Evolutionary conservation across 495 filamentous ascomycete species (phyloP).

Genomic region (Neurospora africana): DNA sequence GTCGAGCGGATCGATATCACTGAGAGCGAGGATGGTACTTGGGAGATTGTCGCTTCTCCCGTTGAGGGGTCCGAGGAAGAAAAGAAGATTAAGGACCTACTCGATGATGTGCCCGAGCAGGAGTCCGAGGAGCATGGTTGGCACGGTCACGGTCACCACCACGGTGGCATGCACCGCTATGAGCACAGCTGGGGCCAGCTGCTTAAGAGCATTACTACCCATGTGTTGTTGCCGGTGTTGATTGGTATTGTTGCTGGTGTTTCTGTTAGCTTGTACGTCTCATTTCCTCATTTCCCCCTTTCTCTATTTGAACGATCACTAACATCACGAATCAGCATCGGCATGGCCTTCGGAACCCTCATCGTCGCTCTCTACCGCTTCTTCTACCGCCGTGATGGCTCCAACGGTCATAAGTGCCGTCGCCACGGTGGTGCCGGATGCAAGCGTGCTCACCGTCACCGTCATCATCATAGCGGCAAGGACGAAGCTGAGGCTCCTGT

Average conservation of each 20-base stretch:
- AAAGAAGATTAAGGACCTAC: neutral
- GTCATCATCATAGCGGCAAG: constrained; percentile 19
- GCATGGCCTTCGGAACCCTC: constrained; percentile 41
- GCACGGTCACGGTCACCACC: constrained; percentile 14
- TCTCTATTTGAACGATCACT: neutral
- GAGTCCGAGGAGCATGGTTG: neutral
- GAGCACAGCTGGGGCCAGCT: constrained; percentile 31
- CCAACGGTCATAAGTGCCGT: constrained; percentile 17
- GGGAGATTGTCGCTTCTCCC: neutral
- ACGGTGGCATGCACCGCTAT: constrained; percentile 4
- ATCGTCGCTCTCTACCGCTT: constrained; percentile 36
- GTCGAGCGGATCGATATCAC: neutral
- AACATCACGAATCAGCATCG: constrained; percentile 23
- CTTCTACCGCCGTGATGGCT: constrained; percentile 17
- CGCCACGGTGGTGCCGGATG: neutral
- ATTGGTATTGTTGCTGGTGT: constrained; percentile 44
- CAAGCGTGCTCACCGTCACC: constrained; percentile 4
- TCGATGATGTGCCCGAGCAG: neutral
- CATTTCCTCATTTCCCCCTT: neutral
- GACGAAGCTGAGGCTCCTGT: constrained; percentile 20
- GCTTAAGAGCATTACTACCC: constrained; percentile 34
- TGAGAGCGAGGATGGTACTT: neutral
- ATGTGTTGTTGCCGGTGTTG: constrained; percentile 41
- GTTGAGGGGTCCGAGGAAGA: neutral
- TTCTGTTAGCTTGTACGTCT: constrained; percentile 39